A percentile compares a stretch with the other conserved stretches of the same genome.
Conservation (phyloP, 1,284 basidiomycete genomes). For the Fistulinella cinereoalba region DNA sequence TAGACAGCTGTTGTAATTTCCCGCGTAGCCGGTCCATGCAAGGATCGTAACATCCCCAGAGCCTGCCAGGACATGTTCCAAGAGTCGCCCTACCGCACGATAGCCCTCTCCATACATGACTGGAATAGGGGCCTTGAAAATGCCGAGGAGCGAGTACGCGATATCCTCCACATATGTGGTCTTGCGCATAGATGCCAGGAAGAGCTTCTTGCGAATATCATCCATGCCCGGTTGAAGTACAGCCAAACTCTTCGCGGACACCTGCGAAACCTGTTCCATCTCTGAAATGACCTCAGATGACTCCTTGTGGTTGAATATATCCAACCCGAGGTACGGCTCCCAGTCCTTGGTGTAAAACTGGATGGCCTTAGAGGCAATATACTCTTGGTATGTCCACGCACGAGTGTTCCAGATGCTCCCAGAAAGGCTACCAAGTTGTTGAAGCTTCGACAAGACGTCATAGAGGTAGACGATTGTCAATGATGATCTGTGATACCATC, state of each 20-base stretch:
- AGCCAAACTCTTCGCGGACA: not conserved
- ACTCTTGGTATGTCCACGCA: too few species aligned
- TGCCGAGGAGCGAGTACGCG: not conserved
- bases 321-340: too few species aligned
- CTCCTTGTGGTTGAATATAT: not conserved
- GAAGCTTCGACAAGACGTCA: too few species aligned
- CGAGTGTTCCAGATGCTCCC: too few species aligned
- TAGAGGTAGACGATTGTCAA: too few species aligned
- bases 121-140: constrained; percentile 3
- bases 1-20: constrained; percentile 2
- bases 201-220: constrained; percentile 9
- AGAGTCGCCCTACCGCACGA: not conserved
- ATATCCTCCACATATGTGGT: not conserved
- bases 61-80: constrained; percentile 6
- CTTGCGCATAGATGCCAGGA: constrained; percentile 5
- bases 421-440: too few species aligned
- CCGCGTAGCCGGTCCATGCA: constrained; percentile 5
- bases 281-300: not conserved
- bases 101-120: not conserved
- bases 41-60: constrained; percentile 8
- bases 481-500: too few species aligned
- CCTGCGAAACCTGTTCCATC: not conserved
- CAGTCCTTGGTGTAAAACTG: too few species aligned
- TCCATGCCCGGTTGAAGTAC: not conserved
- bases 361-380: too few species aligned